Evolutionary conservation across 148 eudicot genomes (phyloP), one percentile per base, ranked within the genome.

Genomic region (Cornus florida): DNA sequence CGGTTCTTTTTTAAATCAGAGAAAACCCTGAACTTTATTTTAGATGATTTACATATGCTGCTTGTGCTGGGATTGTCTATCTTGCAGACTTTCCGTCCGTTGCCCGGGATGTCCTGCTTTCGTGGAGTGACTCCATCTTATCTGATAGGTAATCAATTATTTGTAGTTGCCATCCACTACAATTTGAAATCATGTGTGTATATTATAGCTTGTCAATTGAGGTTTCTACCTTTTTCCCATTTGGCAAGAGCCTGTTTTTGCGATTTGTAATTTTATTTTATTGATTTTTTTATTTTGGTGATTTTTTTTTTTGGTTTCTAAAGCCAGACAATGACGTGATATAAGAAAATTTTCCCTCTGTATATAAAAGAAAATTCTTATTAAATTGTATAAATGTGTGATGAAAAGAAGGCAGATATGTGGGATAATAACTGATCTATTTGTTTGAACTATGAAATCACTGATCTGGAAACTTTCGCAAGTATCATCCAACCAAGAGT

Each of bases 61-160:
- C 46, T 62, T 38, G 31, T 38, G 17, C 8, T 1, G 66, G 31
- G 17, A 73, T 71, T 76, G 31, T 77, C 14, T 16, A 16, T 68
- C 75, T 75, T 88, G 89, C 94, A 95, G 97, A 90, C 69, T 79
- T 95, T 12, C 98, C 98, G 24, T 83, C 90, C 66, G 91, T 91
- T 86, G 97, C 92, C 10, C 86, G 97, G 22, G 98, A 95, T 82
- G 60, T 87, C 67, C 77, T 95, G 87, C 97, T 95, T 85, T 95
- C 98, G 12, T 95, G 98, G 98, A 91, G 89, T 75, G 85, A 88
- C 53, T 91, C 98, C 22, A 82, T 93, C 69, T 86, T 93, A 68
- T 87, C 81, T 32, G 94, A 92, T 83, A 87, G 92, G 86, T 81
- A 75, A 68, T 75, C 22, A 38, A 39, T 39, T 41, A 19, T n/a